These are phyloP conservation scores for Botrytis tulipae DNA, from an alignment of 2,329 filamentous ascomycete genomes.

Conservation along the genomic window DNA sequence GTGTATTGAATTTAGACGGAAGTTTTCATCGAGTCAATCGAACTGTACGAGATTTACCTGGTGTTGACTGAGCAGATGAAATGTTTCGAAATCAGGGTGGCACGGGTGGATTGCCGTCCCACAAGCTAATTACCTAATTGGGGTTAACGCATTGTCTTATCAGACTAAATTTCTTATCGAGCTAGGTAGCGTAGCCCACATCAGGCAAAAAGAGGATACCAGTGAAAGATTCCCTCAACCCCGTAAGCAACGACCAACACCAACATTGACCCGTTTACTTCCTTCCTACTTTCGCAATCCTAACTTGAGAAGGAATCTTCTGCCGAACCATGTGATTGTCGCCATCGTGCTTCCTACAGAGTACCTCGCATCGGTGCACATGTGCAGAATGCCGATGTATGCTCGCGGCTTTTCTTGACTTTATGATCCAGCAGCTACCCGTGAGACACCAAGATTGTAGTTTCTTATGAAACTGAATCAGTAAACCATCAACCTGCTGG, in stretches of 20 bases:
- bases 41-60: neutral
- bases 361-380: neutral
- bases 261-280: neutral
- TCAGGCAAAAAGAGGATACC: neutral
- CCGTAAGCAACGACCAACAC: neutral
- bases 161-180: neutral
- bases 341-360: neutral
- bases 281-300: neutral
- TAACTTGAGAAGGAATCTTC: neutral
- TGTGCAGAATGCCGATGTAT: neutral
- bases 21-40: neutral
- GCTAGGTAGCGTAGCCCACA: neutral
- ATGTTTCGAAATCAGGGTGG: neutral
- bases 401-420: neutral
- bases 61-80: neutral
- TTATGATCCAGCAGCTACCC: slow-evolving; percentile 4
- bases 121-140: neutral
- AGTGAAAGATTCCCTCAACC: neutral
- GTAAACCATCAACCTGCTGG: no score
- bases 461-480: neutral
- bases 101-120: neutral
- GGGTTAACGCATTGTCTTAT: neutral
- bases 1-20: neutral
- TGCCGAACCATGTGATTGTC: neutral
- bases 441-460: neutral